A percentile compares a stretch with the other conserved stretches of the same genome.
These are phyloP conservation scores for Penicillium digitatum DNA, from an alignment of 2,329 filamentous ascomycete species.

Conservation along the genomic window DNA sequence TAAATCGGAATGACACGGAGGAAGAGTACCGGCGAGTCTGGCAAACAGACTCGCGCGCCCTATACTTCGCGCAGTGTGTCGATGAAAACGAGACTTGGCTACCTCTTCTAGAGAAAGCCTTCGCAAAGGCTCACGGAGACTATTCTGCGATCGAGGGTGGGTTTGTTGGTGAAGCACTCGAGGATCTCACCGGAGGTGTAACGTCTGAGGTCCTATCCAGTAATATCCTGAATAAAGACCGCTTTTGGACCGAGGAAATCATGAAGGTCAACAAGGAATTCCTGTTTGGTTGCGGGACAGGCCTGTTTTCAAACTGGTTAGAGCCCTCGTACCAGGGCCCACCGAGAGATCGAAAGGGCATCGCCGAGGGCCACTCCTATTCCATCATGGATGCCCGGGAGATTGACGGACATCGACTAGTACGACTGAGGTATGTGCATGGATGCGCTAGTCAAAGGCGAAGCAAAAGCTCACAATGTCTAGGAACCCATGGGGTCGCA, in stretches of 20 bases:
- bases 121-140: conserved; percentile 79
- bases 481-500: conserved; percentile 76
- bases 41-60: conserved; percentile 69
- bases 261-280: conserved; percentile 77
- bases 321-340: conserved; percentile 33
- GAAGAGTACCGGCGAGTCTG: conserved; percentile 66
- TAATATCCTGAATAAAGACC: conserved; percentile 61
- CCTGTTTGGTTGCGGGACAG: conserved; percentile 47
- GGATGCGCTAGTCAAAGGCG: background rate
- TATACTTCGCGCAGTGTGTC: conserved; percentile 73
- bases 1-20: conserved; percentile 69
- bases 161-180: conserved; percentile 61
- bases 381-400: conserved; percentile 59
- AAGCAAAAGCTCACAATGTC: conserved; percentile 12
- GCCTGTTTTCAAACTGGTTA: conserved; percentile 45
- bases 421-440: conserved; percentile 54
- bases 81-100: conserved; percentile 80
- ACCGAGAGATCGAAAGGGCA: conserved; percentile 42
- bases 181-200: conserved; percentile 55
- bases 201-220: conserved; percentile 46
- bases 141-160: conserved; percentile 72
- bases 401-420: conserved; percentile 58
- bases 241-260: conserved; percentile 79
- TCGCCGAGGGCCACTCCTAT: conserved; percentile 52
- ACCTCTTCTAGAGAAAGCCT: conserved; percentile 75